Conservation (phyloP, 2,329 filamentous ascomycete species). For the Rutstroemia sydowiana region DNA sequence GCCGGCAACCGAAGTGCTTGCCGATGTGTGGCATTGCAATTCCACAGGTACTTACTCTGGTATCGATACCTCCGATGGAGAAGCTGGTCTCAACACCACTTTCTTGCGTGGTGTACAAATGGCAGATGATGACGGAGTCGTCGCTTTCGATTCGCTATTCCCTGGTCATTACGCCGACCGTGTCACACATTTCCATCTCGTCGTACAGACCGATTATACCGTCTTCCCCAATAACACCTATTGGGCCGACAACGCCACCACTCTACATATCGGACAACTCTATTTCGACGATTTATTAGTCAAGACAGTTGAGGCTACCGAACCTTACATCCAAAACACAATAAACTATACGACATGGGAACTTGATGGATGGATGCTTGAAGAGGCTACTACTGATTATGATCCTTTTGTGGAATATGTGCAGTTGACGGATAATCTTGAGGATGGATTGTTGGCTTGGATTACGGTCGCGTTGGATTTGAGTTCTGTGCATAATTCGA, state of each 20-base stretch:
- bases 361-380: too few species aligned
- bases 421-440: too few species aligned
- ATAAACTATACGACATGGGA: slow-evolving; percentile 38
- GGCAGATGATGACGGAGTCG: slow-evolving; percentile 36
- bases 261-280: slow-evolving; percentile 41
- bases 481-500: too few species aligned
- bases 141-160: slow-evolving; percentile 37
- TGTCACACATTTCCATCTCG: slow-evolving; percentile 39
- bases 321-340: slow-evolving; percentile 42
- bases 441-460: too few species aligned
- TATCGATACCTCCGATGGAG: slow-evolving; percentile 30
- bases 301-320: slow-evolving; percentile 39
- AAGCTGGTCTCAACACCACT: slow-evolving; percentile 18
- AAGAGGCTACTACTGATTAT: too few species aligned
- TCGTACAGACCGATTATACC: slow-evolving; percentile 12
- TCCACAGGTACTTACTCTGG: slow-evolving; percentile 40
- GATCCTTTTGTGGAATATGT: too few species aligned
- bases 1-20: slow-evolving; percentile 38
- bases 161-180: slow-evolving; percentile 40
- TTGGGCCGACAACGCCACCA: slow-evolving; percentile 41
- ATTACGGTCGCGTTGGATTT: too few species aligned
- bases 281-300: slow-evolving; percentile 59
- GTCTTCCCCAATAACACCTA: slow-evolving; percentile 39
- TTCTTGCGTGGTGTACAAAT: slow-evolving; percentile 37
- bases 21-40: slow-evolving; percentile 44